Evolutionary conservation across 495 filamentous ascomycete species (phyloP).

Genomic region (Trichoderma reesei): DNA sequence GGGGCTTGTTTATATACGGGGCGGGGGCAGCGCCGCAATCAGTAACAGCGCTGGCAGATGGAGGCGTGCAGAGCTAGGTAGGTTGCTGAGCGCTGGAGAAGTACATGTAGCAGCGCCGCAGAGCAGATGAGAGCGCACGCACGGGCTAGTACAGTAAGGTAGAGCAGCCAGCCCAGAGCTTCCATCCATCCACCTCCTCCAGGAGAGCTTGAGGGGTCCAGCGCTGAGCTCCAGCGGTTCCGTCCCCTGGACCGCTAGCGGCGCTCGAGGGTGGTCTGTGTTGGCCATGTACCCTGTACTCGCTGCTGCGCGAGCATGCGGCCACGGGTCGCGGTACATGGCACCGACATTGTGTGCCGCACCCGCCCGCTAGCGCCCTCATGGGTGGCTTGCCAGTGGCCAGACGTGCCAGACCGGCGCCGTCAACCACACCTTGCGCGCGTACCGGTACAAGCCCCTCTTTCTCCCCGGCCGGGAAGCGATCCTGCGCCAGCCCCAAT

Average conservation of each 20-base stretch:
- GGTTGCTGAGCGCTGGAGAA: too few relatives aligned
- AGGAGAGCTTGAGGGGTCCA: background rate
- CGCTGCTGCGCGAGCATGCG: background rate
- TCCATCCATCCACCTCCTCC: too few relatives aligned
- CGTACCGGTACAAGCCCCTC: constrained; percentile 1
- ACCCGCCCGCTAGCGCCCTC: background rate
- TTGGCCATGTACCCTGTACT: background rate
- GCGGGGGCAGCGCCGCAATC: constrained; percentile 14
- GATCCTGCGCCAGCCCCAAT: too few relatives aligned
- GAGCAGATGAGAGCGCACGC: too few relatives aligned
- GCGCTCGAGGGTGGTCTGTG: background rate
- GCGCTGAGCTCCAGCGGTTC: background rate
- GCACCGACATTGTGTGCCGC: too few relatives aligned
- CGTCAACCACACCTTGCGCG: background rate
- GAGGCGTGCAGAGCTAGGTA: too few relatives aligned
- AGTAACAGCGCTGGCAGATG: too few relatives aligned
- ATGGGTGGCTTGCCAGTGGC: background rate
- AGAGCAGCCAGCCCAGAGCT: too few relatives aligned
- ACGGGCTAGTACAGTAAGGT: too few relatives aligned
- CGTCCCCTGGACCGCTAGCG: background rate
- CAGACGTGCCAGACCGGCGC: background rate
- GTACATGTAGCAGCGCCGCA: too few relatives aligned
- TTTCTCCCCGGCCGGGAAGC: constrained; percentile 7
- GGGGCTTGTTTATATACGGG: constrained; percentile 15
- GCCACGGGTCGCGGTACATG: too few relatives aligned